Conservation (phyloP, 768 basidiomycete genomes). For the Boletus sensibilis region DNA sequence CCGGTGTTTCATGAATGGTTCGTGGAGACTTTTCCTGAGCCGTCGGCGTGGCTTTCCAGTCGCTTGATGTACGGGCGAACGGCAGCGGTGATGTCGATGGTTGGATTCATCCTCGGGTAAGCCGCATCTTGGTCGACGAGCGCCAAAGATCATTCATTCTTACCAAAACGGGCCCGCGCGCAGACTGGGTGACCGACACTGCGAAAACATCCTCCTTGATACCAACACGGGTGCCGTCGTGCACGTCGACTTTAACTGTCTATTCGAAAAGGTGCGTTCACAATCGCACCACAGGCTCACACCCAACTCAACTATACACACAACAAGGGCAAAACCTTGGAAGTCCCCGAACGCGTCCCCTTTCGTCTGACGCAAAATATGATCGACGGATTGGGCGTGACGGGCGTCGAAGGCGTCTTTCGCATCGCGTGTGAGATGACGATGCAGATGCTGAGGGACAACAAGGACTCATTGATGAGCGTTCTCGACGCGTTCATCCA, state of each 20-base stretch:
- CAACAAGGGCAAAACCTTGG: constrained; percentile 70
- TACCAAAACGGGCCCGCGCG: not conserved
- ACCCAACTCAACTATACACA: not conserved
- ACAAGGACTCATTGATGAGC: constrained; percentile 92
- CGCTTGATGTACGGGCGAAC: constrained; percentile 86
- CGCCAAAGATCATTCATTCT: not conserved
- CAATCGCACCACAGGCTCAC: not conserved
- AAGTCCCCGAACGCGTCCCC: constrained; percentile 88
- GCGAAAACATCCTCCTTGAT: constrained; percentile 95
- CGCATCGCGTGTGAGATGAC: constrained; percentile 90
- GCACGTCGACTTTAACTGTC: constrained; percentile 97
- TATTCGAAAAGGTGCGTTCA: constrained; percentile 85
- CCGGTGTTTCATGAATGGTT: constrained; percentile 99
- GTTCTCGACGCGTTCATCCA: constrained; percentile 96
- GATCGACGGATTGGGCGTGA: constrained; percentile 89
- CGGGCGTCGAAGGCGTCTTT: constrained; percentile 92
- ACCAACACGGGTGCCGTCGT: constrained; percentile 84
- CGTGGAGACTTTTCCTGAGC: constrained; percentile 93
- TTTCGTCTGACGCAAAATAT: constrained; percentile 94
- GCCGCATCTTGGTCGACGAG: not conserved
- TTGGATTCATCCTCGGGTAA: constrained; percentile 94
- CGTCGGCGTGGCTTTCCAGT: constrained; percentile 89
- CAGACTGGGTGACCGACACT: constrained; percentile 96
- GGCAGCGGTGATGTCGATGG: constrained; percentile 97
- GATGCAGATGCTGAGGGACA: constrained; percentile 79